Conservation (phyloP, 331 rosid species). For the Erythrophleum ivorense region DNA sequence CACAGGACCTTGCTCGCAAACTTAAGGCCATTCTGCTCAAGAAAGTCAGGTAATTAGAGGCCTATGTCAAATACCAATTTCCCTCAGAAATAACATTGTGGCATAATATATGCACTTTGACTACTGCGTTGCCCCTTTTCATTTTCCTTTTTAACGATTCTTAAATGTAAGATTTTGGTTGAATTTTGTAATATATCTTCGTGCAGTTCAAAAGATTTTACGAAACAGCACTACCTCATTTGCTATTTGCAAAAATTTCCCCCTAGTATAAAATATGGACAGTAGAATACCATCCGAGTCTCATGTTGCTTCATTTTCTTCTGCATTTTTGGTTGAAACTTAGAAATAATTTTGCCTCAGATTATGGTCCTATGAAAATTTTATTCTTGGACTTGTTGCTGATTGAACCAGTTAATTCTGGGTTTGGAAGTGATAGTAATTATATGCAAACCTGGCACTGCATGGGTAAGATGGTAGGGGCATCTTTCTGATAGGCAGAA, state of each 20-base stretch:
- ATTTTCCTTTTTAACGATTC: not conserved
- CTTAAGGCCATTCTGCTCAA: conserved; percentile 75
- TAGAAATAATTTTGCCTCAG: not conserved
- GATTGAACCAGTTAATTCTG: conserved; percentile 7
- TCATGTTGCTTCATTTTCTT: not conserved
- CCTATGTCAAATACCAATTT: not conserved
- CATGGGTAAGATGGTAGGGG: not conserved
- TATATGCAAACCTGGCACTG: not conserved
- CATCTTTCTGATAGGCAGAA: not conserved
- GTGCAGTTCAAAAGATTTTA: not conserved
- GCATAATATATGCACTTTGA: not conserved
- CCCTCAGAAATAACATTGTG: not conserved
- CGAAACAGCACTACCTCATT: not conserved
- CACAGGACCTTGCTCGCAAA: conserved; percentile 80
- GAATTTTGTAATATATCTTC: conserved; percentile 22
- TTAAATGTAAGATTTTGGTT: not conserved
- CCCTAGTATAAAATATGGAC: not conserved
- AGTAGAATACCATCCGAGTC: not conserved
- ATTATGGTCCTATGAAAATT: not conserved
- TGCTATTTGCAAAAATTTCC: not conserved
- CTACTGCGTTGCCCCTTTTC: not conserved
- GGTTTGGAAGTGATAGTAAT: conserved; percentile 11
- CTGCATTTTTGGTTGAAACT: not conserved
- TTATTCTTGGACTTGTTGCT: conserved; percentile 1
- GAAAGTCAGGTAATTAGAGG: conserved; percentile 81